A percentile compares a stretch with the other conserved stretches of the same genome.
phyloP scores from a whole-genome alignment of 1,139 yeast genomes.

The Saccharomyces pastorianus region DNA sequence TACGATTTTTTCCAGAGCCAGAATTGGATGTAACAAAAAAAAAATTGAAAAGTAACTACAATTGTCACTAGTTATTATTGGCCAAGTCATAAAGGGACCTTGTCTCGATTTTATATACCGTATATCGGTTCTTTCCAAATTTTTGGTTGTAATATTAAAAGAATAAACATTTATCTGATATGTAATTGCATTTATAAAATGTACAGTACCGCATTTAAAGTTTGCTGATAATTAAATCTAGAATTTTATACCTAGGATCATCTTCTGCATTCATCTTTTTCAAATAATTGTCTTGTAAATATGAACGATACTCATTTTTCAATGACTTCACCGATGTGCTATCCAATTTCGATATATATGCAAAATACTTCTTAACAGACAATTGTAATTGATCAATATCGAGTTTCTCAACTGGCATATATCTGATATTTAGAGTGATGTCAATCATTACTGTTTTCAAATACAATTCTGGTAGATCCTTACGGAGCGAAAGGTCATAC shows the following conservation, averaged over 20 bases:
- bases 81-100: neutral
- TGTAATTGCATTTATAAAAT: neutral
- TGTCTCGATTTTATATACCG: neutral
- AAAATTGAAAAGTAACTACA: slow-evolving; percentile 1
- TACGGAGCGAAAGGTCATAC: slow-evolving; percentile 13
- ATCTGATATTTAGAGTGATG: slow-evolving; percentile 61
- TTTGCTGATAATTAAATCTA: slow-evolving; percentile 32
- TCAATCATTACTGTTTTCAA: slow-evolving; percentile 45
- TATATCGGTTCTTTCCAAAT: neutral
- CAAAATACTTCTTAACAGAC: slow-evolving; percentile 63
- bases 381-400: slow-evolving; percentile 53
- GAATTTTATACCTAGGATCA: slow-evolving; percentile 31
- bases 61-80: neutral
- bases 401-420: slow-evolving; percentile 27
- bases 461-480: slow-evolving; percentile 22
- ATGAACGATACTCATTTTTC: slow-evolving; percentile 40
- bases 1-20: slow-evolving; percentile 89
- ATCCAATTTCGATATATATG: slow-evolving; percentile 43
- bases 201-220: slow-evolving; percentile 13
- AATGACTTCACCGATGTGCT: slow-evolving; percentile 35
- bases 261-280: slow-evolving; percentile 19
- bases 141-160: neutral
- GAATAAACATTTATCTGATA: neutral
- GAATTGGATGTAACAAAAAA: slow-evolving; percentile 53
- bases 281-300: slow-evolving; percentile 33